Percentiles rank a stretch among this genome's conserved stretches.
Conservation (phyloP, 352 stramenopile species). For the Peronospora farinosa region DNA sequence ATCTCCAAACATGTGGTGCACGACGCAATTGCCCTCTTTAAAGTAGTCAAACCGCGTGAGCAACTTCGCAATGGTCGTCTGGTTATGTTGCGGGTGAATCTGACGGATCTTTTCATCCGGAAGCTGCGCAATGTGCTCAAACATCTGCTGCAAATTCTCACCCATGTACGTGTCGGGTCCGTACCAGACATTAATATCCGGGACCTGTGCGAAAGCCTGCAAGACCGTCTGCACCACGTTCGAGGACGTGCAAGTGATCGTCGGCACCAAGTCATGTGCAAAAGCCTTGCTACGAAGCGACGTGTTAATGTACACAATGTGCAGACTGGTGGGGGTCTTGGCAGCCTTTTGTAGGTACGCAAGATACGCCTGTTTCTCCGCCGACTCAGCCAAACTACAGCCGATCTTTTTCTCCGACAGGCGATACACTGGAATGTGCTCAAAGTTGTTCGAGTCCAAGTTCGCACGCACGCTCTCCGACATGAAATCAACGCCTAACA, state of each 20-base stretch:
- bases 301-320: slow-evolving; percentile 99
- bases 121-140: slow-evolving; percentile 75
- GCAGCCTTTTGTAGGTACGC: slow-evolving; percentile 89
- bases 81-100: slow-evolving; percentile 84
- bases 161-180: slow-evolving; percentile 98
- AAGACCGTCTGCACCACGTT: slow-evolving; percentile 96
- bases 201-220: slow-evolving; percentile 89
- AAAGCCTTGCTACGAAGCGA: slow-evolving; percentile 94
- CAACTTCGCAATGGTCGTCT: slow-evolving; percentile 70
- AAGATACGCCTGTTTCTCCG: slow-evolving; percentile 89
- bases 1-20: slow-evolving; percentile 98
- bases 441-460: slow-evolving; percentile 88
- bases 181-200: slow-evolving; percentile 87
- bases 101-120: slow-evolving; percentile 74
- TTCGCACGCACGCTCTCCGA: slow-evolving; percentile 93
- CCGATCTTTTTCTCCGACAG: slow-evolving; percentile 90
- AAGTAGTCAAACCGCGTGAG: slow-evolving; percentile 91
- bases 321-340: slow-evolving; percentile 86
- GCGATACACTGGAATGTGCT: slow-evolving; percentile 92
- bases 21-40: slow-evolving; percentile 94
- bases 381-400: slow-evolving; percentile 92
- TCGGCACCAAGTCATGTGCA: slow-evolving; percentile 90
- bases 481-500: slow-evolving; percentile 98
- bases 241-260: slow-evolving; percentile 94
- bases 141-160: slow-evolving; percentile 93